Evolutionary conservation across 805 yeast genomes (phyloP).

Genomic region (Zygosaccharomyces pseudorouxii): DNA sequence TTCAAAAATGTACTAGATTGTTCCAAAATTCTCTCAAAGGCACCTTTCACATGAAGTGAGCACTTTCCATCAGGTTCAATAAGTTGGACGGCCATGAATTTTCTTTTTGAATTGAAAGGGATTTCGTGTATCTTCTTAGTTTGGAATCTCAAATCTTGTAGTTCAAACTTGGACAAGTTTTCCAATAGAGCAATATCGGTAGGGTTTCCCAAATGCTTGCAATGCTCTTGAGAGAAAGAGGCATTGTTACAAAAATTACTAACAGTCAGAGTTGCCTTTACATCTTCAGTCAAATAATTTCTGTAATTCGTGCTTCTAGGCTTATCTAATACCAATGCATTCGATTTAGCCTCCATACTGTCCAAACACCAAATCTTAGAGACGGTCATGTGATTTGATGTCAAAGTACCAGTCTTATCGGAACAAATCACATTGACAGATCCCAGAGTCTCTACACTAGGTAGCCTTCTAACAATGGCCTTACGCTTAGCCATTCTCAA

Average conservation of each 20-base stretch:
- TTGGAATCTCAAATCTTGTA: conserved; percentile 64
- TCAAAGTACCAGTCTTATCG: conserved; percentile 87
- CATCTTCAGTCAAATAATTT: conserved; percentile 49
- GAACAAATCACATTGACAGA: conserved; percentile 91
- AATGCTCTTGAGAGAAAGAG: conserved; percentile 60
- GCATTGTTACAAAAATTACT: conserved; percentile 78
- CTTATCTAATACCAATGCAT: conserved; percentile 43
- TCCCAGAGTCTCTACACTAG: conserved; percentile 93
- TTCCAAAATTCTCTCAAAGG: conserved; percentile 66
- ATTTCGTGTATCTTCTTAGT: conserved; percentile 59
- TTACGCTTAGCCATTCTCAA: conserved; percentile 91
- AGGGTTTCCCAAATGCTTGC: conserved; percentile 81
- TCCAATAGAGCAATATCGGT: conserved; percentile 90
- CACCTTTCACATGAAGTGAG: conserved; percentile 81
- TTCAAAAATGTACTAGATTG: conserved; percentile 57
- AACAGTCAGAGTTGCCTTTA: conserved; percentile 51
- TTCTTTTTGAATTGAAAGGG: conserved; percentile 80
- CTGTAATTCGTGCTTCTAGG: conserved; percentile 38
- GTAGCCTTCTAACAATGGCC: conserved; percentile 91
- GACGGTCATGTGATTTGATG: conserved; percentile 88
- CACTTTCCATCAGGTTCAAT: conserved; percentile 53
- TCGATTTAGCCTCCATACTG: conserved; percentile 40
- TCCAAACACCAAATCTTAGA: conserved; percentile 77
- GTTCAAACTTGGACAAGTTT: conserved; percentile 60
- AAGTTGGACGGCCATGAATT: conserved; percentile 82